Percentiles rank a stretch among this genome's conserved stretches.
Conservation (phyloP, 1,284 basidiomycete genomes). For the Thelephora terrestris region DNA sequence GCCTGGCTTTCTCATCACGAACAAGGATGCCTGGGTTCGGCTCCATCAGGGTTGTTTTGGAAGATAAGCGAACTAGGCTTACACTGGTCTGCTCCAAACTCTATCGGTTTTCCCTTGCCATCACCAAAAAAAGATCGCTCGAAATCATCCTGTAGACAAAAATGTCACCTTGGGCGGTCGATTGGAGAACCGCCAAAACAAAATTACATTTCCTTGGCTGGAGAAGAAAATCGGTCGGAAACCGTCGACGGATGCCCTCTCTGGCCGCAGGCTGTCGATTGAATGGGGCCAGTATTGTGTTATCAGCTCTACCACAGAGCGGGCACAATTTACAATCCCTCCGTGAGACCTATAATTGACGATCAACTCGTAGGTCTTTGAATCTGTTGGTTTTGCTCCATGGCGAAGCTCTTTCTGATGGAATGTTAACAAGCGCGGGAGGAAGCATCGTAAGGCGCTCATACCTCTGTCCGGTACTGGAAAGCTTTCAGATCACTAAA, state of each 20-base stretch:
- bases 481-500: conserved; percentile 67
- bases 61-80: conserved; percentile 7
- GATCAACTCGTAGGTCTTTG: conserved; percentile 47
- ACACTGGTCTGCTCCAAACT: conserved; percentile 66
- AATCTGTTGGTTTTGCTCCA: conserved; percentile 11
- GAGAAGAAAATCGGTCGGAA: conserved; percentile 49
- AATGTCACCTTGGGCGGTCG: conserved; percentile 5
- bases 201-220: conserved; percentile 33
- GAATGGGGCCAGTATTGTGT: conserved; percentile 51
- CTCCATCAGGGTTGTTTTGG: neutral
- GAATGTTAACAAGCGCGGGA: neutral
- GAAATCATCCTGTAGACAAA: neutral
- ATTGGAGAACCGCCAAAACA: neutral
- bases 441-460: conserved; percentile 3
- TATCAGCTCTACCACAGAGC: conserved; percentile 54
- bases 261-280: conserved; percentile 49
- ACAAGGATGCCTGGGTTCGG: conserved; percentile 63
- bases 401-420: conserved; percentile 7
- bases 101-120: conserved; percentile 38
- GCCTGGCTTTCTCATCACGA: conserved; percentile 42
- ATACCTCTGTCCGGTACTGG: conserved; percentile 49
- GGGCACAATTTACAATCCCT: conserved; percentile 55
- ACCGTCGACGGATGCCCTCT: conserved; percentile 51
- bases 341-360: conserved; percentile 65
- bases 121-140: neutral